Base-by-base conservation (phyloP, 2,329 filamentous ascomycete species). In the Coniochaeta pulveracea region DNA sequence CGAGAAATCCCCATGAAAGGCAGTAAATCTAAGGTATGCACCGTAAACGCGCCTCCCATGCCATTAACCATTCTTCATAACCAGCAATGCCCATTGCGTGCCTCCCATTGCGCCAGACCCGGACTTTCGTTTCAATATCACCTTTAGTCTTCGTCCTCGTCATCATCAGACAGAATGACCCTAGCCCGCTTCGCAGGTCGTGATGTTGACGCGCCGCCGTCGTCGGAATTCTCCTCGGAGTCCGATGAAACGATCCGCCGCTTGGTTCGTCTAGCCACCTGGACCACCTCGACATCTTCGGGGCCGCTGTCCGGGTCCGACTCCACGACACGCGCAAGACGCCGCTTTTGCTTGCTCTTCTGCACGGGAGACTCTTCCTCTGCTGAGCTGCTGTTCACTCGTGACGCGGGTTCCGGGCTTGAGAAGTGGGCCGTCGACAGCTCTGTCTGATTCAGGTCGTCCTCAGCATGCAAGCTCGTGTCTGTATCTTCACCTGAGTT, bases 181-280 rank as follows among this genome's bases (percentile, higher is more conserved):
- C 28, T 17, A 5, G 28, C 28, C 28, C 28, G 28, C 17, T 31
- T 31, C 18, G 19, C n/a, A n/a, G 21, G 21, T n/a, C 21, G 21
- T n/a, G 8, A n/a, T 23, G 8, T 23, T 8, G 21, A 8, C n/a
- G 21, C n/a, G 8, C 8, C 8, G 8, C n/a, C 21, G 21, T 8
- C 21, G 21, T 23, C 25, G 12, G 25, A 27, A 7, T 27, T 22
- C 16, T 25, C 21, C 3, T 33, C 30, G 19, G 19, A 10, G 21
- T 33, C 30, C 3, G 30, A 33, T 6, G 22, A 25, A 4, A 33
- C 30, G 18, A 25, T 25, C 4, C 30, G 30, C 28, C 28, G 28
- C 18, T 31, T 31, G 3, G 18, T 11, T 12, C 28, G 17, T n/a
- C n/a, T n/a, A n/a, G n/a, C n/a, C n/a, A 24, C 9, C 22, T 8